Base-by-base conservation (phyloP, 352 stramenopile genomes). In the Aphanomyces astaci region DNA sequence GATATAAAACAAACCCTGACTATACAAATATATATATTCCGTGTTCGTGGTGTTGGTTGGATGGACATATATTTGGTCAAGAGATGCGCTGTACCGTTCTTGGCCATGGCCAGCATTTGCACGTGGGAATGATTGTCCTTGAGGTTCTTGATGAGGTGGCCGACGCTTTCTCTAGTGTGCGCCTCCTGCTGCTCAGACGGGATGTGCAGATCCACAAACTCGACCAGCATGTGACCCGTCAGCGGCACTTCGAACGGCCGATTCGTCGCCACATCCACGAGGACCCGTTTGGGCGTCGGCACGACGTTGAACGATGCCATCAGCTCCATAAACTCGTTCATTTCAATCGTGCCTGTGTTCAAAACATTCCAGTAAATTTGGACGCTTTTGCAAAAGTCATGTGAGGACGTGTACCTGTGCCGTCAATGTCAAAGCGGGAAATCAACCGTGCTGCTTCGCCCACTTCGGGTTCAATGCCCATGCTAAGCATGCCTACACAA, bases 161-260 rank as follows among this genome's bases (percentile, higher is more conserved):
- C 78, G 27, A 92, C 80, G 32, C 79, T 80, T 3, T 74, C 81
- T 0, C 85, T 78, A 25, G 84, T 87, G 59, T 90, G 79, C 10
- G 84, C 80, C 31, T 83, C 89, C 56, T 89, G 81, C 48, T 80
- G 70, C 30, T 88, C 84, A 3, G 72, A 66, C 0, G 84, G 88
- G 9, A 92, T 83, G 65, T 92, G 84, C 9, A 92, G 75, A 70
- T 92, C 84, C 24, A 89, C 70, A 71, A 92, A 92, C 24, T 89
- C 82, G 27, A 92, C 72, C 46, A 78, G 73, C 25, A 92, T 51
- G 19, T 76, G 73, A 0, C 84, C 84, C 32, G 89, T 76, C 0
- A 71, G 79, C 7, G 84, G 84, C 54, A 90, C 87, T 64, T 84
- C 76, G 19, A 89, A 90, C 22, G 72, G 56, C 27, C 70, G 52